Base-by-base conservation (phyloP, 202 grass and related monocot genomes). In the Sporobolus alterniflorus region DNA sequence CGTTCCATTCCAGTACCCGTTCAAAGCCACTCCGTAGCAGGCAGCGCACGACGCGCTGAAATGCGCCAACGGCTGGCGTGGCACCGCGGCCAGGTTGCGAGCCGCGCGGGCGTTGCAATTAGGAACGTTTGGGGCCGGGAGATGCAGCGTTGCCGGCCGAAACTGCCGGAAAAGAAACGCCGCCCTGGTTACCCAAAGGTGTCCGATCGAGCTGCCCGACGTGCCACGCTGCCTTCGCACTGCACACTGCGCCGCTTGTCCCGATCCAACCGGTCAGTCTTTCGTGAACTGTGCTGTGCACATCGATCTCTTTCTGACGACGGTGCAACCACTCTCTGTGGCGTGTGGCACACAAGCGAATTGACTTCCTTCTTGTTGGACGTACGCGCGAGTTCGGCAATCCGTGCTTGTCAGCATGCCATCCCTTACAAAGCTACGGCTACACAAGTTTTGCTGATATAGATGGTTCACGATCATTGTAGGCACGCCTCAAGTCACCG, bases 241-340 rank as follows among this genome's bases (percentile, higher is more conserved):
- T n/a, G n/a, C n/a, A n/a, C n/a, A n/a, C n/a, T n/a, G n/a, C n/a
- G n/a, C n/a, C n/a, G n/a, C n/a, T n/a, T n/a, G n/a, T n/a, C n/a
- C n/a, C n/a, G 36, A 39, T 4, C 36, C 1, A 39, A 1, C 25
- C 9, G 15, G 41, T 26, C 48, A 9, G 7, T 29, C 3, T 30
- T 39, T 11, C 43, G 43, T 11, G 8, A 24, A 31, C 68, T 20
- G 68, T 20, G 22, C 50, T n/a, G n/a, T n/a, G 8, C 71, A 16
- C n/a, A n/a, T n/a, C n/a, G n/a, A n/a, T 57, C 71, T 39, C 50
- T 74, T 56, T 56, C 71, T 16, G 50, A 56, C 36, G 50, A 39
- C 71, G 32, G 49, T 25, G 71, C 34, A 74, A 74, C 71, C 50
- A 74, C 71, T 16, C 11, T 4, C 16, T 12, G 9, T 11, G 11